These are phyloP conservation scores for Wallacemonas sp. DNA, from an alignment of 208 protist species.

Conservation along the genomic window DNA sequence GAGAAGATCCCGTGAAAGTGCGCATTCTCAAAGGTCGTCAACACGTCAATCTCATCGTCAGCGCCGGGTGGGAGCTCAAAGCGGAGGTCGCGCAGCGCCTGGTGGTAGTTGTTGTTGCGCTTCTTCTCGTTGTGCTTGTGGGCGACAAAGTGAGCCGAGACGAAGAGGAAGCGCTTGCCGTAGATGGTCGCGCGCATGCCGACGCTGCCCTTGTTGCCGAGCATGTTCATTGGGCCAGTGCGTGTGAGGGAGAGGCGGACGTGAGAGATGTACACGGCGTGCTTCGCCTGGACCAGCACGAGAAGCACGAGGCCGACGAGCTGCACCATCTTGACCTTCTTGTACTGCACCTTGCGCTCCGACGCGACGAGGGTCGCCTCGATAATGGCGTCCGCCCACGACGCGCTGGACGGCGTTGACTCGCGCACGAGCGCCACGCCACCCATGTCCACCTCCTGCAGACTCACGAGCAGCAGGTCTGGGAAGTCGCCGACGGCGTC, in stretches of 20 bases:
- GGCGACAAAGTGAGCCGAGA: slow-evolving; percentile 90
- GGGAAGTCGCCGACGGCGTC: slow-evolving; percentile 50
- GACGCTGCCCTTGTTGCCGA: slow-evolving; percentile 94
- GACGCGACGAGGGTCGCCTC: slow-evolving; percentile 46
- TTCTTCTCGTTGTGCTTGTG: slow-evolving; percentile 84
- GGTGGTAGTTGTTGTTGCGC: slow-evolving; percentile 77
- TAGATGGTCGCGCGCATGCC: slow-evolving; percentile 83
- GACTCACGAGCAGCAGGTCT: slow-evolving; percentile 73
- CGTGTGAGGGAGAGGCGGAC: slow-evolving; percentile 72
- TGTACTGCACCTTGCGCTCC: slow-evolving; percentile 48
- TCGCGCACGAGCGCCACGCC: slow-evolving; percentile 73
- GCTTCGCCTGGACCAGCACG: slow-evolving; percentile 53
- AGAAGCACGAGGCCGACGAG: slow-evolving; percentile 82
- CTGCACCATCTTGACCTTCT: slow-evolving; percentile 68
- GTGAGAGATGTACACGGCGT: slow-evolving; percentile 68
- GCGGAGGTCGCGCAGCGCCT: slow-evolving; percentile 61
- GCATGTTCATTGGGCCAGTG: slow-evolving; percentile 68
- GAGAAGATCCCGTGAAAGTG: slow-evolving; percentile 12
- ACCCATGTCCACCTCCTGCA: slow-evolving; percentile 90
- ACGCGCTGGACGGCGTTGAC: slow-evolving; percentile 51
- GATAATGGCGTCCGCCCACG: slow-evolving; percentile 73
- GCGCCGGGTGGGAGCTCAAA: slow-evolving; percentile 57
- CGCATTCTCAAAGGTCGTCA: slow-evolving; percentile 60
- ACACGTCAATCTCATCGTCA: slow-evolving; percentile 79
- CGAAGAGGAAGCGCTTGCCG: slow-evolving; percentile 89